Evolutionary conservation across 768 basidiomycete genomes (phyloP), one percentile per base, ranked within the genome.

Genomic region (Trametes cingulata): DNA sequence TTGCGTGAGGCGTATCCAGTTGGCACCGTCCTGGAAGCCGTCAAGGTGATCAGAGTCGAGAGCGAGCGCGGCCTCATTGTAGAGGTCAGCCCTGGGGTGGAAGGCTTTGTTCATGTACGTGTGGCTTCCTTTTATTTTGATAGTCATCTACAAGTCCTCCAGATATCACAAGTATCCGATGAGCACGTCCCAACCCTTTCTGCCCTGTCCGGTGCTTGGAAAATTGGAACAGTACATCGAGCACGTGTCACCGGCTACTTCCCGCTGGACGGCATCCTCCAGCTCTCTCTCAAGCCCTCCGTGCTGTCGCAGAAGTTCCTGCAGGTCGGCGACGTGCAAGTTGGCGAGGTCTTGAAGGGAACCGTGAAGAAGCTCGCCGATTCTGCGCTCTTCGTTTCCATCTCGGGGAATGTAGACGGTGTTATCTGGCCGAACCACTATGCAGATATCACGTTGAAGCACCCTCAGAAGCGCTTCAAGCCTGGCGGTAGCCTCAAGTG

Each of bases 81-180:
- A 37, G 82, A 87, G 63, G 77, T 94, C 17, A 75, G 81, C 45
- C 76, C 85, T 0, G 84, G 79, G 1, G 68, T 90, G 15, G 81
- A 86, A 60, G 95, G 92, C 10, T 95, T 95, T 70, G 83, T 91
- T 39, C 95, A 98, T 74, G 95, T 97, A 62, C 69, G 90, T 75
- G 2, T 40, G 13, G 6, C 6, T 24, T 46, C 24, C 13, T 52
- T 15, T 22, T 20, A 13, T 15, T 40, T 5, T 40, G 8, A 7
- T 37, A 37, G 36, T n/a, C n/a, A 14, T 40, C 14, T 15, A 40
- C 39, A 40, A 45, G 15, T 33, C 25, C 14, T 56, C 19, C 50
- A 98, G 94, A 97, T 99, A 67, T 97, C 96, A 12, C 93, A 97
- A 71, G 79, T 90, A 46, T 91, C 93, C 9, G 95, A 98, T 69